Evolutionary conservation across 169 alveolate genomes (phyloP).

Genomic region (Plasmodium knowlesi): DNA sequence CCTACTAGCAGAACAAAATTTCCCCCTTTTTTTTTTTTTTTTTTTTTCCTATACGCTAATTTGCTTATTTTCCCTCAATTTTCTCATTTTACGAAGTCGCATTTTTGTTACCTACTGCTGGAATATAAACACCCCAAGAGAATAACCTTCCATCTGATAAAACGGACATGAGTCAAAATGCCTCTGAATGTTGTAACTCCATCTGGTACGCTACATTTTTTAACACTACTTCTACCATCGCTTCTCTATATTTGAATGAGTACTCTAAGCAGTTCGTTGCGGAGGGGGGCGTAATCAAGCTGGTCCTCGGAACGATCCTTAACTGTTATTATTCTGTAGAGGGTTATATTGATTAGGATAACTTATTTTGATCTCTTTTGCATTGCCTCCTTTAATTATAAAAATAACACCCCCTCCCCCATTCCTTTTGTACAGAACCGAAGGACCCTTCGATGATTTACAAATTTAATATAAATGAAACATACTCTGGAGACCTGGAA

Average conservation of each 20-base stretch:
- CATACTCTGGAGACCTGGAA: slow-evolving; percentile 53
- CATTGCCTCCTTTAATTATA: neutral
- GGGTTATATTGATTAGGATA: neutral
- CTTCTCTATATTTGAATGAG: neutral
- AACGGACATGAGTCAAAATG: slow-evolving; percentile 26
- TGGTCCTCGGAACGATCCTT: neutral
- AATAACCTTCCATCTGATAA: neutral
- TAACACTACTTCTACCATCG: neutral
- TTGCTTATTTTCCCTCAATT: neutral
- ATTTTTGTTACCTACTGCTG: neutral
- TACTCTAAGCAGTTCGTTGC: neutral
- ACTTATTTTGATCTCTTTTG: neutral
- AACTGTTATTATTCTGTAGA: neutral
- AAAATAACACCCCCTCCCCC: too few relatives aligned
- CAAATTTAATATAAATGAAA: slow-evolving; percentile 38
- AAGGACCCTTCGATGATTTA: slow-evolving; percentile 43
- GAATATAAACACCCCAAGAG: neutral
- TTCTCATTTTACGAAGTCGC: neutral
- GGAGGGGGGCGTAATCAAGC: neutral
- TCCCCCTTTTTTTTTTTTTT: neutral
- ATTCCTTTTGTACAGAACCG: slow-evolving; percentile 14
- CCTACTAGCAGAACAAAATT: neutral
- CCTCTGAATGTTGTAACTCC: slow-evolving; percentile 58
- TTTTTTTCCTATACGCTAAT: neutral
- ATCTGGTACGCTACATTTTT: slow-evolving; percentile 7